Conservation (phyloP, 305 asterid species). For the Striga hermonthica region DNA sequence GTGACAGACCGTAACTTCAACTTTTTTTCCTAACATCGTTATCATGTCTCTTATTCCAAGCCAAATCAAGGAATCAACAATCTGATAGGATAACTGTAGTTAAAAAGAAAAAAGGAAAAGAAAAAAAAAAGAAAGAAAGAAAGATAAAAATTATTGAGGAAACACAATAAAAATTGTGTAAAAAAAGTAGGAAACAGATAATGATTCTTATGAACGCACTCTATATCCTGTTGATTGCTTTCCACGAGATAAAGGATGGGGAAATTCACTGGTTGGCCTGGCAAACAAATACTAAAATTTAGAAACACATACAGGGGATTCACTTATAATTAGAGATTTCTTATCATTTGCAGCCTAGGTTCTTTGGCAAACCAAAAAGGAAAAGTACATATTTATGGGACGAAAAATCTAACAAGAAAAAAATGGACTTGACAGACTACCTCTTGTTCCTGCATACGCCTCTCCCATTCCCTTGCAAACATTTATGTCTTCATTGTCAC, state of each 20-base stretch:
- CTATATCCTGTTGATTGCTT: constrained; percentile 82
- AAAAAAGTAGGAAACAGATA: too few species aligned
- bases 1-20: constrained; percentile 74
- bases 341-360: constrained; percentile 10
- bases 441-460: too few species aligned
- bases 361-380: constrained; percentile 21
- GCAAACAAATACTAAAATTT: constrained; percentile 27
- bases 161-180: too few species aligned
- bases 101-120: too few species aligned
- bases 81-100: constrained; percentile 81
- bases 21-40: constrained; percentile 69
- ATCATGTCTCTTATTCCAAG: constrained; percentile 83
- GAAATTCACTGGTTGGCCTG: constrained; percentile 49
- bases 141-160: background rate
- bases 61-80: constrained; percentile 81
- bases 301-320: constrained; percentile 11
- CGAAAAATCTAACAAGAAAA: constrained; percentile 16
- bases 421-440: too few species aligned
- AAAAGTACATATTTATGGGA: constrained; percentile 9
- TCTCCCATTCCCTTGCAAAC: too few species aligned
- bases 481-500: too few species aligned
- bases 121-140: background rate
- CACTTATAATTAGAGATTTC: constrained; percentile 8
- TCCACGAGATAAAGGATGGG: constrained; percentile 83
- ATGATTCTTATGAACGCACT: constrained; percentile 40